A percentile compares a stretch with the other conserved stretches of the same genome.
These are phyloP conservation scores for Globisporangium uncinulatum DNA, from an alignment of 352 stramenopile species.

Conservation along the genomic window DNA sequence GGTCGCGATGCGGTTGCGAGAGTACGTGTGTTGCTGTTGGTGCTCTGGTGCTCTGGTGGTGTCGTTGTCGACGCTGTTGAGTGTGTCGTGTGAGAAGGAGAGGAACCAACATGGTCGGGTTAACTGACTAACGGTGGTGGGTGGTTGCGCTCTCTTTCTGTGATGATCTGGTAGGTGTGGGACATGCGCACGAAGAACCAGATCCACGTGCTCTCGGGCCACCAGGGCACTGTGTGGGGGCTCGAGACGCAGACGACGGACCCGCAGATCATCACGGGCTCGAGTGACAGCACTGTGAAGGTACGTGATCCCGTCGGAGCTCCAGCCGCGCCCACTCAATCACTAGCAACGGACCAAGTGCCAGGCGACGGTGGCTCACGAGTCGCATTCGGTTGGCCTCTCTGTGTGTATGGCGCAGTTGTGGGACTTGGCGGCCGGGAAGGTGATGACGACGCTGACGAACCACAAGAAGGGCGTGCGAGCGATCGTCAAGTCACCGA, in stretches of 20 bases:
- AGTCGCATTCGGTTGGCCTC: neutral
- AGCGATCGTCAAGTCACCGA: slow-evolving; percentile 86
- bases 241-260: slow-evolving; percentile 96
- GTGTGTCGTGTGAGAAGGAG: neutral
- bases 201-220: slow-evolving; percentile 95
- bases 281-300: slow-evolving; percentile 94
- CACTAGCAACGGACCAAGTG: neutral
- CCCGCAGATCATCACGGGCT: slow-evolving; percentile 92
- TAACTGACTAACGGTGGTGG: neutral
- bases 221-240: slow-evolving; percentile 95
- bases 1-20: slow-evolving; percentile 87
- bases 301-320: slow-evolving; percentile 14
- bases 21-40: slow-evolving; percentile 28
- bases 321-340: neutral
- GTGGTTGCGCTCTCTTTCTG: neutral
- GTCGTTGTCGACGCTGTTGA: neutral
- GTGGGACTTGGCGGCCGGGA: slow-evolving; percentile 98
- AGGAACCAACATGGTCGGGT: neutral
- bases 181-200: slow-evolving; percentile 99
- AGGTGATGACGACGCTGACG: slow-evolving; percentile 98
- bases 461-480: slow-evolving; percentile 99
- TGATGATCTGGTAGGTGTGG: slow-evolving; percentile 85
- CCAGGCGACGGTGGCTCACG: neutral
- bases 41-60: slow-evolving; percentile 2
- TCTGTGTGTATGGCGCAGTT: slow-evolving; percentile 37